Evolutionary conservation across 495 filamentous ascomycete species (phyloP).

Genomic region (Hypomontagnella monticulosa): DNA sequence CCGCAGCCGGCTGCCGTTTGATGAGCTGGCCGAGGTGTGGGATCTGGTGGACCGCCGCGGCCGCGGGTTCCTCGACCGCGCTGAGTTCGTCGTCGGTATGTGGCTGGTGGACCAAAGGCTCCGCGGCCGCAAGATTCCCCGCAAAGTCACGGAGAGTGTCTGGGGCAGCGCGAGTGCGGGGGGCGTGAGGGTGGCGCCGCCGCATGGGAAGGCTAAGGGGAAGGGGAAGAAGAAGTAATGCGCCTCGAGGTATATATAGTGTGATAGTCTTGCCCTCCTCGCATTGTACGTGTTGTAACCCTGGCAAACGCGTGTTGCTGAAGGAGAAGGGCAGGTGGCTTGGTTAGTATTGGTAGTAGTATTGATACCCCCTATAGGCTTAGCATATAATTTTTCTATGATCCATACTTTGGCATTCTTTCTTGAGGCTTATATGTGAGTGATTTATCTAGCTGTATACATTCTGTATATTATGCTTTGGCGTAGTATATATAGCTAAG

Average conservation of each 20-base stretch:
- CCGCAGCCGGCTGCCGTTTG: constrained; percentile 72
- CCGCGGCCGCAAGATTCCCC: constrained; percentile 86
- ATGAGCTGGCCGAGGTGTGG: constrained; percentile 83
- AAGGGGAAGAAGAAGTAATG: constrained; percentile 30
- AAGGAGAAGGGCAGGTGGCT: neutral
- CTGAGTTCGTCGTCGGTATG: constrained; percentile 94
- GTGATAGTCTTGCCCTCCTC: no score
- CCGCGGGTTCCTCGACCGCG: constrained; percentile 69
- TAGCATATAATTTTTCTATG: no score
- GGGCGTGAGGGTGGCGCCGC: constrained; percentile 53
- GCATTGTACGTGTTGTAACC: no score
- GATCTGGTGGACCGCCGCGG: constrained; percentile 76
- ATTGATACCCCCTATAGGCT: no score
- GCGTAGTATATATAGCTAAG: no score
- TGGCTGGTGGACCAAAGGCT: constrained; percentile 94
- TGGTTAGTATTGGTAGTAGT: neutral
- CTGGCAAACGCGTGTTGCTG: neutral
- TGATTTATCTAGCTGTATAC: no score
- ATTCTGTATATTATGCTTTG: no score
- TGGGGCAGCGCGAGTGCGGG: constrained; percentile 88
- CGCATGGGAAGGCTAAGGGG: constrained; percentile 31
- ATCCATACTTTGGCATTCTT: no score
- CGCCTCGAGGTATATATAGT: neutral
- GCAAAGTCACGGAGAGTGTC: constrained; percentile 79
- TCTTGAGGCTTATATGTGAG: no score